A percentile compares a stretch with the other conserved stretches of the same genome.
phyloP scores from a whole-genome alignment of 1,284 basidiomycete species.

The Ustilago esculenta region DNA sequence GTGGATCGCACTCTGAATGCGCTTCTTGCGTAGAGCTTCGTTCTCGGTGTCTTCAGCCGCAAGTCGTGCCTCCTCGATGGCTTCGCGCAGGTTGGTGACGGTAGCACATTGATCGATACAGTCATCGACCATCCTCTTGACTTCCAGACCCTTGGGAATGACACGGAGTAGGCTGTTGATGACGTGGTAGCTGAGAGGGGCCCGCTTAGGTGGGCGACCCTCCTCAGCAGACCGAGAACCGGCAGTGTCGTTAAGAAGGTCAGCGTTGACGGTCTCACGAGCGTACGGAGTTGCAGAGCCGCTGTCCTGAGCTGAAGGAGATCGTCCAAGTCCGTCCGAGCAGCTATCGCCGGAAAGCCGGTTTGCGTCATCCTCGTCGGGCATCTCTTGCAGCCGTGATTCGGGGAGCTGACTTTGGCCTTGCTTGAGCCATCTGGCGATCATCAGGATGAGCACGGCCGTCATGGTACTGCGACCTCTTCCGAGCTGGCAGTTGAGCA shows the following conservation, averaged over 20 bases:
- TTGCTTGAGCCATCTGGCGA: slow-evolving; percentile 80
- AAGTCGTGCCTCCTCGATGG: slow-evolving; percentile 83
- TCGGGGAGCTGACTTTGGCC: slow-evolving; percentile 63
- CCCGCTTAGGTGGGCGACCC: slow-evolving; percentile 12
- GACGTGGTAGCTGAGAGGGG: slow-evolving; percentile 72
- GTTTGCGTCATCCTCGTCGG: slow-evolving; percentile 11
- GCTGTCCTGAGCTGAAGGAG: slow-evolving; percentile 19
- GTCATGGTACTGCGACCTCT: slow-evolving; percentile 91
- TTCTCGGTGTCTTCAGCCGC: slow-evolving; percentile 81
- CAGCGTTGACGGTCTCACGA: slow-evolving; percentile 34
- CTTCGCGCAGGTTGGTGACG: slow-evolving; percentile 83
- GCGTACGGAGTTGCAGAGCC: slow-evolving; percentile 21
- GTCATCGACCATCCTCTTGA: slow-evolving; percentile 88
- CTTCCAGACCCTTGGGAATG: slow-evolving; percentile 85
- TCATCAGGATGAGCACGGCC: slow-evolving; percentile 85
- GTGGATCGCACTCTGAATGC: slow-evolving; percentile 48
- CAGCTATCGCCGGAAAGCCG: neutral
- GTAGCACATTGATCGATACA: slow-evolving; percentile 84
- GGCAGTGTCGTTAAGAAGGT: slow-evolving; percentile 21
- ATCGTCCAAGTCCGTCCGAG: slow-evolving; percentile 18
- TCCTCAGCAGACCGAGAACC: slow-evolving; percentile 1
- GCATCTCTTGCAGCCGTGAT: slow-evolving; percentile 22
- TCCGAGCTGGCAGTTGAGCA: slow-evolving; percentile 96
- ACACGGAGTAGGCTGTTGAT: slow-evolving; percentile 82
- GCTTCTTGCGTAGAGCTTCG: slow-evolving; percentile 77